Percentiles rank a stretch among this genome's conserved stretches.
phyloP scores from a whole-genome alignment of 306 rosid genomes.

The Lathyrus oleraceus region DNA sequence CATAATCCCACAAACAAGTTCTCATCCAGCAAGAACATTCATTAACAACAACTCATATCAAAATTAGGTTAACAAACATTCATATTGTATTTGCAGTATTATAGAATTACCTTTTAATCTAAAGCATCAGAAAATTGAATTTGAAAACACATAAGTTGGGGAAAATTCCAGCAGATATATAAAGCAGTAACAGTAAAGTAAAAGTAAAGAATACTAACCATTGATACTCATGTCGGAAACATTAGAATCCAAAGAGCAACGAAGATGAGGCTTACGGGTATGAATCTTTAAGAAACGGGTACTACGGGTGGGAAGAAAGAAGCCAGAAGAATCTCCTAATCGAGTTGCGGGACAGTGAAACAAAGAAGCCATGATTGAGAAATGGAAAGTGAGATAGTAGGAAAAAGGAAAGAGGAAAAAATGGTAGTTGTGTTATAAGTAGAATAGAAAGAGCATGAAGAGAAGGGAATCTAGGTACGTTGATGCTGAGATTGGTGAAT shows the following conservation, averaged over 20 bases:
- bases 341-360: slow-evolving; percentile 53
- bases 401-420: background rate
- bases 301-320: slow-evolving; percentile 19
- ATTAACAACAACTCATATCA: no score
- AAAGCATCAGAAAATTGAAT: no score
- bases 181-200: no score
- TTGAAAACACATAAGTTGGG: no score
- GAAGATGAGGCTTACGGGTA: slow-evolving; percentile 45
- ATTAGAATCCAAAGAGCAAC: slow-evolving; percentile 75
- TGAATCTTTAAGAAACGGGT: slow-evolving; percentile 40
- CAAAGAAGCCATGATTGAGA: slow-evolving; percentile 61
- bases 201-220: slow-evolving; percentile 44
- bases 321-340: slow-evolving; percentile 31
- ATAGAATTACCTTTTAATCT: no score
- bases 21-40: no score
- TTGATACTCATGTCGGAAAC: slow-evolving; percentile 89
- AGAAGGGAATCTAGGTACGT: slow-evolving; percentile 44
- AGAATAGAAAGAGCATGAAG: background rate
- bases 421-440: background rate
- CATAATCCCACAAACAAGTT: slow-evolving; percentile 21
- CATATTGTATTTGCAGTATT: no score
- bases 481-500: slow-evolving; percentile 51
- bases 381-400: slow-evolving; percentile 7
- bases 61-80: no score
- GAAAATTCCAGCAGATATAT: no score